Conservation (phyloP, 495 filamentous ascomycete species). For the Lentithecium fluviatile region DNA sequence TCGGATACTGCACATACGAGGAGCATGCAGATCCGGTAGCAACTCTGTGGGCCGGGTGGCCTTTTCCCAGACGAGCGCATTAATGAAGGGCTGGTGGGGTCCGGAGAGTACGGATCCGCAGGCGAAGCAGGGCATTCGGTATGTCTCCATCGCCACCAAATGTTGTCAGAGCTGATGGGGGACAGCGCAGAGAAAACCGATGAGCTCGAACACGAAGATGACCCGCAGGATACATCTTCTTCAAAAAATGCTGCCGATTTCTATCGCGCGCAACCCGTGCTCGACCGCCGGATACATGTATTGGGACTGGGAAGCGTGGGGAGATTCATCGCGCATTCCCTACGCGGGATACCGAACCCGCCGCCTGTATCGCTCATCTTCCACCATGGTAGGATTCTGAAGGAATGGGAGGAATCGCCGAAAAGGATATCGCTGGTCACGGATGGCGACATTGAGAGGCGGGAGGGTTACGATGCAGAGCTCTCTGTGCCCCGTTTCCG, state of each 20-base stretch:
- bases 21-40: slow-evolving; percentile 34
- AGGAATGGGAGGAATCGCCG: slow-evolving; percentile 37
- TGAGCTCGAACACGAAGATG: not conserved
- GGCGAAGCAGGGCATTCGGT: slow-evolving; percentile 13
- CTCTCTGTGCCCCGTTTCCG: slow-evolving; percentile 33
- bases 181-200: not conserved
- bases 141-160: not conserved
- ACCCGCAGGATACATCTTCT: not conserved
- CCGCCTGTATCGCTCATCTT: slow-evolving; percentile 60
- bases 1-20: slow-evolving; percentile 32
- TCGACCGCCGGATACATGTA: slow-evolving; percentile 52
- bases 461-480: slow-evolving; percentile 55
- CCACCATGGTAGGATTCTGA: slow-evolving; percentile 45
- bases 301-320: slow-evolving; percentile 60
- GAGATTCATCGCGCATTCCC: slow-evolving; percentile 59
- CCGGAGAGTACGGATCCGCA: slow-evolving; percentile 6
- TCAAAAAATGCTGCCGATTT: slow-evolving; percentile 21
- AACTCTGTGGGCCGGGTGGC: slow-evolving; percentile 34
- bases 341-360: slow-evolving; percentile 56
- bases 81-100: slow-evolving; percentile 14
- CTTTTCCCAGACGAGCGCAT: slow-evolving; percentile 15
- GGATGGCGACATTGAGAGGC: slow-evolving; percentile 41
- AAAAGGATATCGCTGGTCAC: slow-evolving; percentile 43
- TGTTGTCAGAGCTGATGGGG: not conserved
- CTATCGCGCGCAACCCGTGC: slow-evolving; percentile 22